Conservation (phyloP, 768 basidiomycete species). For the Tulasnella sp. region DNA sequence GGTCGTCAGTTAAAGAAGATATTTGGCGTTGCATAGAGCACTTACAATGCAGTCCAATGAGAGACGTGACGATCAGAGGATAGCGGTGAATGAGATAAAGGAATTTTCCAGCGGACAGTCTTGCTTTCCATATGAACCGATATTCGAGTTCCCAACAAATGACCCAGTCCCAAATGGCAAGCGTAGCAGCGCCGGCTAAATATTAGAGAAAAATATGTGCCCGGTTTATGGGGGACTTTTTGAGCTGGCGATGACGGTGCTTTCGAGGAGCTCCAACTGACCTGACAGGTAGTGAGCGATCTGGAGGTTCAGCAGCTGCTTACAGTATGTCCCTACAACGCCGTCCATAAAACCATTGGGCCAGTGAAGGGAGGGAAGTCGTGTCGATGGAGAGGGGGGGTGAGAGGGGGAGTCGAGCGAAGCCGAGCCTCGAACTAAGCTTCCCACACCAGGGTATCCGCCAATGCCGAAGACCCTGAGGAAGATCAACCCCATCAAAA, state of each 20-base stretch:
- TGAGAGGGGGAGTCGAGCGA: neutral
- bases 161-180: conserved; percentile 9
- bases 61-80: neutral
- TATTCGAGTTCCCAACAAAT: neutral
- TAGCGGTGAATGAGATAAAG: conserved; percentile 13
- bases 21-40: neutral
- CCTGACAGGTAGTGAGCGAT: neutral
- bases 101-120: conserved; percentile 2
- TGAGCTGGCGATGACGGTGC: neutral
- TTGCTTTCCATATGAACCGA: conserved; percentile 5
- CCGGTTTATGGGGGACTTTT: neutral
- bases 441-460: neutral
- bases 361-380: neutral
- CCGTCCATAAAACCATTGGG: neutral
- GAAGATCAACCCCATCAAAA: neutral
- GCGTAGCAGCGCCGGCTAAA: neutral
- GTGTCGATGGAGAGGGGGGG: neutral
- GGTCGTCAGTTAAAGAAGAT: neutral
- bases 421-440: neutral
- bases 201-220: neutral
- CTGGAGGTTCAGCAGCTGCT: neutral
- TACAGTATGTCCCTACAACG: neutral
- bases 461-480: neutral
- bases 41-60: neutral
- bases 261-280: neutral